Base-by-base conservation (phyloP, 345 rosid genomes). In the Bruguiera parviflora region DNA sequence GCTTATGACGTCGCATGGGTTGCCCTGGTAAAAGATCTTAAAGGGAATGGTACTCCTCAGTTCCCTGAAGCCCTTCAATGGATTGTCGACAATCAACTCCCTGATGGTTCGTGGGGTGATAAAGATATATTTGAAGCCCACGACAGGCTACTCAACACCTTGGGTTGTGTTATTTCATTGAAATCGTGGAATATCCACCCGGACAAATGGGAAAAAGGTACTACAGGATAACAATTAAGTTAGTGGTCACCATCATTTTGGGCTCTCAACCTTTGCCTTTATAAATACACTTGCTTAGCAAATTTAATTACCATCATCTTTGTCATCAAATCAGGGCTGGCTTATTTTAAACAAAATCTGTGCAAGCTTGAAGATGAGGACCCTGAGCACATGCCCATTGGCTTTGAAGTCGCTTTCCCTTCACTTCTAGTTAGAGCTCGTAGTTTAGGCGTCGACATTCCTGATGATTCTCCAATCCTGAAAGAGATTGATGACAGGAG, bases 61-160 rank as follows among this genome's bases (percentile, higher is more conserved):
- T 71, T 71, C 69, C 75, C 75, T 7, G 46, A 24, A 3, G 39
- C 57, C 64, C 69, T 71, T 43, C 43, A 64, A 22, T 64, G 75
- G 75, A 71, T 71, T 28, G 43, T 67, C 13, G 43, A 71, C 24
- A 55, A 71, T 56, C 69, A 71, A 58, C 69, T 71, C 8, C 29
- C 62, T 15, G 75, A 64, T 47, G 75, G 75, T 31, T 71, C 75
- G 1, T 71, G 69, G 75, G 75, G 75, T 27, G 75, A 71, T 47
- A 37, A 8, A 7, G 16, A 37, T 8, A 56, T 71, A 13, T 71
- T 63, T 27, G 25, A 25, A 21, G 64, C 75, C 11, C 64, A 71
- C 22, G 75, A 71, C 43, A 39, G 75, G 8, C 8, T 71, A 19
- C 53, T 71, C 32, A 71, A 64, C 35, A 71, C 75, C 8, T 25